These are phyloP conservation scores for Coffea humblotiana DNA, from an alignment of 305 asterid genomes.

Conservation along the genomic window DNA sequence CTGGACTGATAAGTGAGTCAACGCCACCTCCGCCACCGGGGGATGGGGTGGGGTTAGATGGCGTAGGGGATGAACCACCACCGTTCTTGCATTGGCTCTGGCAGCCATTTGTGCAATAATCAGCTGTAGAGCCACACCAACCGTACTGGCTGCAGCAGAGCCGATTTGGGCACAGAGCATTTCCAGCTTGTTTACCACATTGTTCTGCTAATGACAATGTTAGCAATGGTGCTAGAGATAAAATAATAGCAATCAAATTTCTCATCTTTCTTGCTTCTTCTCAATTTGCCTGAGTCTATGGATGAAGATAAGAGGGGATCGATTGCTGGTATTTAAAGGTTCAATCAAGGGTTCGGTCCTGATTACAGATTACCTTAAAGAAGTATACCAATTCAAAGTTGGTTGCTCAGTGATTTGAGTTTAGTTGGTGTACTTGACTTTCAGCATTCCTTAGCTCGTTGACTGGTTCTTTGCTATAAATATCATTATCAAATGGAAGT, in stretches of 20 bases:
- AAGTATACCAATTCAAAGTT: background rate
- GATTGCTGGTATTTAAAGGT: background rate
- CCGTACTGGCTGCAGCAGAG: slow-evolving; percentile 27
- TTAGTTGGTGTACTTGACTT: background rate
- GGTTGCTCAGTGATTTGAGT: background rate
- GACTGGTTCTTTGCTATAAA: background rate
- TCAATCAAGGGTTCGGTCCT: background rate
- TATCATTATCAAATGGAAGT: no score
- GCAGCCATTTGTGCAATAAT: slow-evolving; percentile 15
- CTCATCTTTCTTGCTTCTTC: slow-evolving; percentile 11
- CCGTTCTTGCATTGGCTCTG: slow-evolving; percentile 23
- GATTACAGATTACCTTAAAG: no score
- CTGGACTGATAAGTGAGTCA: slow-evolving; percentile 15
- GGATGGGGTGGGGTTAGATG: background rate
- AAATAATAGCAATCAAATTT: background rate
- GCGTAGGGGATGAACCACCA: background rate
- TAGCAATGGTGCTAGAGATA: background rate
- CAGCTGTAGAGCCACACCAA: slow-evolving; percentile 20
- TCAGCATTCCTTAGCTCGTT: background rate
- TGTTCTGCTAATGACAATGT: slow-evolving; percentile 11
- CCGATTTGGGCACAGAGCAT: slow-evolving; percentile 21
- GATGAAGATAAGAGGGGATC: background rate
- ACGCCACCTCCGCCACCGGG: background rate
- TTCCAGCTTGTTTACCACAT: slow-evolving; percentile 30
- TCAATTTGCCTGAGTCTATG: background rate